Evolutionary conservation across 371 early-diverging fungal species (phyloP).

Genomic region (Mucor irregularis): DNA sequence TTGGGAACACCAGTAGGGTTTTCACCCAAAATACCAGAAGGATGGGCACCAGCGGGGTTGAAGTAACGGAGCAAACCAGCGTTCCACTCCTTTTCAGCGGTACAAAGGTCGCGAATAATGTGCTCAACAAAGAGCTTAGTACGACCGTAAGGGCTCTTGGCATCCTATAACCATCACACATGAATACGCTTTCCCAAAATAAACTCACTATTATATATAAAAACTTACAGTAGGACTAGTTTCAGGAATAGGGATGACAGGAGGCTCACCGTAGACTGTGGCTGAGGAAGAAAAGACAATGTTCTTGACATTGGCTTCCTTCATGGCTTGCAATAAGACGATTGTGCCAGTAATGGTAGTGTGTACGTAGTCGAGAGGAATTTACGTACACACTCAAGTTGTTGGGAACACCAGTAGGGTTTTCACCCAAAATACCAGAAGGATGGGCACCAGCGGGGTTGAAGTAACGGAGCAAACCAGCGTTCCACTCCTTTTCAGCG

Average conservation of each 20-base stretch:
- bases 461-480: constrained; percentile 83
- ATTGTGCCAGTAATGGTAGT: constrained; percentile 78
- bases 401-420: constrained; percentile 79
- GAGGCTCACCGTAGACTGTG: constrained; percentile 68
- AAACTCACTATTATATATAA: too few relatives aligned
- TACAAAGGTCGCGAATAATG: constrained; percentile 74
- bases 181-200: too few relatives aligned
- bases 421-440: constrained; percentile 86
- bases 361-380: constrained; percentile 86
- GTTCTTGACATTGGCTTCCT: constrained; percentile 58
- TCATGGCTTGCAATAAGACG: constrained; percentile 66
- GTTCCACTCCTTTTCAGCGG: constrained; percentile 65
- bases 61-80: constrained; percentile 85
- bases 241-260: constrained; percentile 57
- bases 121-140: constrained; percentile 85
- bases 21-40: constrained; percentile 86
- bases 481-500: constrained; percentile 68
- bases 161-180: constrained; percentile 38
- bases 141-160: constrained; percentile 85
- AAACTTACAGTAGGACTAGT: constrained; percentile 43
- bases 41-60: constrained; percentile 90
- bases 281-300: constrained; percentile 85
- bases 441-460: constrained; percentile 91
- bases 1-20: constrained; percentile 80
- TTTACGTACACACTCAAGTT: constrained; percentile 84